Evolutionary conservation across 176 grass and related monocot genomes (phyloP).

Genomic region (Triticum aestivum): DNA sequence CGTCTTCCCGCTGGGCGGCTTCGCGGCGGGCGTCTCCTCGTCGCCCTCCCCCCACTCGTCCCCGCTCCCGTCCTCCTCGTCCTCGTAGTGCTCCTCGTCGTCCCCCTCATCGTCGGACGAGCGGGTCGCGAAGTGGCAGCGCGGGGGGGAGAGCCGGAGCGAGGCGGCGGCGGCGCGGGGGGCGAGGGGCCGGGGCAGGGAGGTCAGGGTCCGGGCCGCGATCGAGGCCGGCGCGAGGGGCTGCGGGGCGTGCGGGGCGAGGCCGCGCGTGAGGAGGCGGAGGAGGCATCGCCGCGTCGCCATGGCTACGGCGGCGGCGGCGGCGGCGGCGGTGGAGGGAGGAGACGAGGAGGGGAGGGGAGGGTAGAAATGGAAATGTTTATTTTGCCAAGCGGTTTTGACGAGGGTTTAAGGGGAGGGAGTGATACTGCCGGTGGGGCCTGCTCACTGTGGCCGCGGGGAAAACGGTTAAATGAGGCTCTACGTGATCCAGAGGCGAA

Average conservation of each 20-base stretch:
- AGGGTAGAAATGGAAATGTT: constrained; percentile 53
- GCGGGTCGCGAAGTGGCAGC: constrained; percentile 56
- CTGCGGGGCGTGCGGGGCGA: constrained; percentile 3
- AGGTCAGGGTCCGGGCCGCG: not conserved
- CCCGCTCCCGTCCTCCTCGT: constrained; percentile 38
- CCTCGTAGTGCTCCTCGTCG: constrained; percentile 49
- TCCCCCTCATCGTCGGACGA: constrained; percentile 47
- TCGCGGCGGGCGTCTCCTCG: constrained; percentile 44
- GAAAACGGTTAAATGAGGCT: fast-evolving
- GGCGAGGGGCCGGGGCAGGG: not conserved
- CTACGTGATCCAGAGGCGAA: not conserved
- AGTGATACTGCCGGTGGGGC: constrained; percentile 22
- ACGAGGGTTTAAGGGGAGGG: constrained; percentile 41
- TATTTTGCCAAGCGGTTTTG: constrained; percentile 22
- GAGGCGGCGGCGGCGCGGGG: not conserved
- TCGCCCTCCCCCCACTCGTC: constrained; percentile 48
- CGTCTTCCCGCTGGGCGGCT: constrained; percentile 74
- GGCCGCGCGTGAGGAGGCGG: constrained; percentile 44
- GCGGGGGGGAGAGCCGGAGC: constrained; percentile 20
- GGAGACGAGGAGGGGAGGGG: not conserved
- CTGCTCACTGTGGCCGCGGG: not conserved
- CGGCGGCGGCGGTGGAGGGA: constrained; percentile 16
- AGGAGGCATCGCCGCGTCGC: constrained; percentile 76
- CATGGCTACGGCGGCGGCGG: constrained; percentile 51
- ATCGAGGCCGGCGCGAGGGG: constrained; percentile 10